Evolutionary conservation across 2,329 filamentous ascomycete species (phyloP), one percentile per base, ranked within the genome.

Genomic region (Cercospora brassicicola): DNA sequence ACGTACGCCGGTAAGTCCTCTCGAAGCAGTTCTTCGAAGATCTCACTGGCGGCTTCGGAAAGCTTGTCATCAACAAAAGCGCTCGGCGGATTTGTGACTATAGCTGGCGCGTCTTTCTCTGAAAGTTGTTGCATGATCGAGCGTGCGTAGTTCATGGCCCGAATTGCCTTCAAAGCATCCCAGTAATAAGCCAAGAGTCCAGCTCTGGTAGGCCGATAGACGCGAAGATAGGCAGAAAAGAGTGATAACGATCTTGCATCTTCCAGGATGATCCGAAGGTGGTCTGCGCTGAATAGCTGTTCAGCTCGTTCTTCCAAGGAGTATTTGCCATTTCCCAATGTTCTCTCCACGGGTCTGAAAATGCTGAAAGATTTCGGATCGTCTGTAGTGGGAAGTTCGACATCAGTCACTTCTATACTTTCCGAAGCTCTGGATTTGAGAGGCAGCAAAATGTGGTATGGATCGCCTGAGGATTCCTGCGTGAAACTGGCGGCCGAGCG

Each of bases 1-100:
- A 93, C 86, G 74, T 89, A 93, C 0, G 89, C 89, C 1, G 90
- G 89, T 2, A 93, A 77, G 66, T 92, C 90, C 33, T 92, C 88
- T 30, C 83, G 81, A 0, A 88, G 87, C 7, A 93, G 79, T 0
- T 84, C 80, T 33, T 88, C 84, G 65, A 93, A 90, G 1, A 89
- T 88, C 69, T 86, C 81, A 13, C 84, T 80, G 0, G 89, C 88
- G 71, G 89, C 89, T 62, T 86, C 84, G 71, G 89, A 83, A 23
- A 93, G 79, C 0, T 84, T 81, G 1, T 79, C 78, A 72, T 90
- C 91, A 7, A 59, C 45, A 3, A 28, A n/a, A 18, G 11, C 39
- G 18, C 45, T 36, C 2, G 67, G 66, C 15, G 64, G 61, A 1
- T 68, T 65, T 7, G 48, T 59, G n/a, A 56, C 56, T 15, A 64